phyloP scores from a whole-genome alignment of 441 rosid species.

The Isatis lusitanica region DNA sequence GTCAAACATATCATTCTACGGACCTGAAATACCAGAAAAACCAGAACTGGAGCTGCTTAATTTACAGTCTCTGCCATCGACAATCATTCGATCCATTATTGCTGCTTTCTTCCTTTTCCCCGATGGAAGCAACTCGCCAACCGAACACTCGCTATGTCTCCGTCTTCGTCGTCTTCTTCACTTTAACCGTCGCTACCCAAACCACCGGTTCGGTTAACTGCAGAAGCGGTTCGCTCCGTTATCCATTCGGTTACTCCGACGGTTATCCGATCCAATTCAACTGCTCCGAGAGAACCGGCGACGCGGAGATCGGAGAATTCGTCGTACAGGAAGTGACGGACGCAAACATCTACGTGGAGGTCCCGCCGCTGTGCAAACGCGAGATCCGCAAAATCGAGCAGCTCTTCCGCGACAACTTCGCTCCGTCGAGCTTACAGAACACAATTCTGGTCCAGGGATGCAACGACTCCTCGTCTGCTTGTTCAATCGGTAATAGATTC shows the following conservation, averaged over 20 bases:
- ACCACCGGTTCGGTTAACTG: constrained; percentile 34
- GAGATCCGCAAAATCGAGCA: constrained; percentile 5
- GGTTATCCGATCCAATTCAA: constrained; percentile 42
- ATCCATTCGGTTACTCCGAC: constrained; percentile 69
- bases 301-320: neutral
- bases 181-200: neutral
- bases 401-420: neutral
- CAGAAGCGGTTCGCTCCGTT: constrained; percentile 30
- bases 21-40: too few relatives aligned
- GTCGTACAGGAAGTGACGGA: neutral
- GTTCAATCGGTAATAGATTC: neutral
- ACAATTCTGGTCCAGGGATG: neutral
- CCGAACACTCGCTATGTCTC: neutral
- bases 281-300: neutral
- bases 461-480: neutral
- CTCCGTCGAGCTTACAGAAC: neutral
- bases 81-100: neutral
- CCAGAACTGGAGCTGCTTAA: neutral
- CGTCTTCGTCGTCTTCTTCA: neutral
- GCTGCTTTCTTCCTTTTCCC: neutral
- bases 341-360: neutral
- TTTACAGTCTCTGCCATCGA: neutral
- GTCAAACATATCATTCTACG: constrained; percentile 8
- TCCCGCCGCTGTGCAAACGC: constrained; percentile 14
- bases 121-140: neutral